These are phyloP conservation scores for Elaeagnus macrophylla DNA, from an alignment of 306 rosid species.

Conservation along the genomic window DNA sequence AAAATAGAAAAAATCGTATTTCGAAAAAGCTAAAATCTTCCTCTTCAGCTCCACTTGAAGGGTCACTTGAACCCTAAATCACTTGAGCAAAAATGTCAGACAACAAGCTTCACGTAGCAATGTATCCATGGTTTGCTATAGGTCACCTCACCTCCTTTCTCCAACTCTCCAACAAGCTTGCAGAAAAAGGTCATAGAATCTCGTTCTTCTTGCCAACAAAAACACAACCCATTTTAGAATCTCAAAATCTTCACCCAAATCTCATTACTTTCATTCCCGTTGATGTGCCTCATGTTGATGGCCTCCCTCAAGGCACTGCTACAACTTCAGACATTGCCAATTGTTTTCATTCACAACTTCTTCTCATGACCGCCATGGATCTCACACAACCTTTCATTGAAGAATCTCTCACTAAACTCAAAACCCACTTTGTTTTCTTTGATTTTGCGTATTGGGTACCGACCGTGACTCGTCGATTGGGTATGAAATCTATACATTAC, in stretches of 20 bases:
- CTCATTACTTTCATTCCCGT: conserved; percentile 54
- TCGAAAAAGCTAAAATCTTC: too few relatives aligned
- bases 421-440: conserved; percentile 40
- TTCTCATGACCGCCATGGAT: conserved; percentile 52
- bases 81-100: too few relatives aligned
- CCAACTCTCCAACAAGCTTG: conserved; percentile 58
- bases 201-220: conserved; percentile 48
- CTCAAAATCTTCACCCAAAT: conserved; percentile 44
- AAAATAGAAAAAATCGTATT: too few relatives aligned
- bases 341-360: conserved; percentile 16
- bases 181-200: conserved; percentile 46
- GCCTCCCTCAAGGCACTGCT: conserved; percentile 48
- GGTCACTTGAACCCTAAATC: too few relatives aligned
- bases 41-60: too few relatives aligned
- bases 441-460: conserved; percentile 62
- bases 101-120: conserved; percentile 26
- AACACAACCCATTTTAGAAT: conserved; percentile 31
- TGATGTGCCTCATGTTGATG: conserved; percentile 43
- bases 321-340: conserved; percentile 52
- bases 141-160: conserved; percentile 58
- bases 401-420: conserved; percentile 25
- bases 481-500: conserved; percentile 35
- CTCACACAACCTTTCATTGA: conserved; percentile 40
- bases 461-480: conserved; percentile 21
- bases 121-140: conserved; percentile 68